These are phyloP conservation scores for Neopestalotiopsis clavispora DNA, from an alignment of 2,329 filamentous ascomycete genomes.

Conservation along the genomic window DNA sequence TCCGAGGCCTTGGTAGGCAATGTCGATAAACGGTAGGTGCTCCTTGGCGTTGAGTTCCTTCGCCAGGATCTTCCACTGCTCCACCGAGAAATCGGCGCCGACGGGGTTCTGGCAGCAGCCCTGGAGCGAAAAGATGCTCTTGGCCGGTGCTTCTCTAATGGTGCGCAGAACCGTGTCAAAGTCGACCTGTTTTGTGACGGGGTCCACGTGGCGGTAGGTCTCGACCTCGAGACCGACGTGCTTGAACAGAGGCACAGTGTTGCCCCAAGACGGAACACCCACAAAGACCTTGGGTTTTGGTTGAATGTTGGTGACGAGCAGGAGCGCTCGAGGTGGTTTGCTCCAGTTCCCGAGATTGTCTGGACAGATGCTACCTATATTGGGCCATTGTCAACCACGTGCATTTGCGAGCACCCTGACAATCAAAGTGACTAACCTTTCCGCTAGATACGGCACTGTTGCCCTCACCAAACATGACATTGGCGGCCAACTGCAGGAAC, in stretches of 20 bases:
- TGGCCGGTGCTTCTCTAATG: conserved; percentile 28
- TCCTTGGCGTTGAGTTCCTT: conserved; percentile 22
- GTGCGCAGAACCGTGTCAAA: conserved; percentile 31
- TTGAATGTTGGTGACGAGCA: conserved; percentile 24
- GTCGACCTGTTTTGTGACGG: conserved; percentile 29
- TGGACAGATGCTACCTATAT: conserved; percentile 39
- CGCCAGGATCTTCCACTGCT: conserved; percentile 37
- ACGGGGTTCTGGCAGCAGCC: conserved; percentile 44
- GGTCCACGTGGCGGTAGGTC: conserved; percentile 37
- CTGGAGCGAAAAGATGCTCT: conserved; percentile 41
- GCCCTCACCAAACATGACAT: conserved; percentile 35
- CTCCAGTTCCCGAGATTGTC: conserved; percentile 43
- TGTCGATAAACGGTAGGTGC: conserved; percentile 39
- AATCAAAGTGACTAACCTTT: background rate
- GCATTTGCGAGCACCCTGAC: background rate
- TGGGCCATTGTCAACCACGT: conserved; percentile 9
- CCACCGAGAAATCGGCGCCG: conserved; percentile 35
- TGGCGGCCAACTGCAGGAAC: conserved; percentile 35
- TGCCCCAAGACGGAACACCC: conserved; percentile 38
- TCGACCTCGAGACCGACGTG: conserved; percentile 33
- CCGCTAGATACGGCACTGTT: background rate
- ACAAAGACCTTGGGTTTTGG: conserved; percentile 31
- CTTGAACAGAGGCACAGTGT: conserved; percentile 37
- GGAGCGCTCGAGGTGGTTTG: conserved; percentile 39
- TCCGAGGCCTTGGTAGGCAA: conserved; percentile 43